Evolutionary conservation across 176 grass and related monocot genomes (phyloP).

Genomic region (Carex kokanica): DNA sequence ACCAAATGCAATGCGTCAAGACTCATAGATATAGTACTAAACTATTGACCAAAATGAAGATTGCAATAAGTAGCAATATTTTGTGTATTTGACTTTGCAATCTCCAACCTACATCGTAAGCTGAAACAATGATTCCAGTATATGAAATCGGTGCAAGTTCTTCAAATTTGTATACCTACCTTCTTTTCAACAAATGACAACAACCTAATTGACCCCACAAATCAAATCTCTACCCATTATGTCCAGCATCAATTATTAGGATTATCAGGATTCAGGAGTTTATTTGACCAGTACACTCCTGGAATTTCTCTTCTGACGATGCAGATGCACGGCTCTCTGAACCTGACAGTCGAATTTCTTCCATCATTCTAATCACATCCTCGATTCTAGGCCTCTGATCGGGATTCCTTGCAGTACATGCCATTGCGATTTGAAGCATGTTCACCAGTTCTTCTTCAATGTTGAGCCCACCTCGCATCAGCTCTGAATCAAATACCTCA

Average conservation of each 20-base stretch:
- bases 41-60: neutral
- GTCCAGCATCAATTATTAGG: neutral
- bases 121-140: neutral
- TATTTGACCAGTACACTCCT: constrained; percentile 36
- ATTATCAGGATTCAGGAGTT: neutral
- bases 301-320: constrained; percentile 41
- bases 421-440: constrained; percentile 88
- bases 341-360: constrained; percentile 52
- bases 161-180: neutral
- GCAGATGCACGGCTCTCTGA: constrained; percentile 40
- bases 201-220: neutral
- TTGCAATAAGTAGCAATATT: neutral
- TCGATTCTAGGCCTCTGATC: constrained; percentile 65
- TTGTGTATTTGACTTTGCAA: neutral
- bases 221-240: neutral
- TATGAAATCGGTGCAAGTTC: neutral
- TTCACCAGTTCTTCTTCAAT: constrained; percentile 90
- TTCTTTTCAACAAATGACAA: neutral
- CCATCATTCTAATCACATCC: constrained; percentile 70
- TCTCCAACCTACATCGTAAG: neutral
- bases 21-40: no score
- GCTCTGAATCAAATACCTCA: constrained; percentile 75
- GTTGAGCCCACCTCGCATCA: constrained; percentile 46
- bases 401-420: constrained; percentile 49
- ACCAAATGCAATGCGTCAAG: no score